Percentiles rank a stretch among this genome's conserved stretches.
Conservation (phyloP, 2,329 filamentous ascomycete genomes). For the Cercospora sp. region DNA sequence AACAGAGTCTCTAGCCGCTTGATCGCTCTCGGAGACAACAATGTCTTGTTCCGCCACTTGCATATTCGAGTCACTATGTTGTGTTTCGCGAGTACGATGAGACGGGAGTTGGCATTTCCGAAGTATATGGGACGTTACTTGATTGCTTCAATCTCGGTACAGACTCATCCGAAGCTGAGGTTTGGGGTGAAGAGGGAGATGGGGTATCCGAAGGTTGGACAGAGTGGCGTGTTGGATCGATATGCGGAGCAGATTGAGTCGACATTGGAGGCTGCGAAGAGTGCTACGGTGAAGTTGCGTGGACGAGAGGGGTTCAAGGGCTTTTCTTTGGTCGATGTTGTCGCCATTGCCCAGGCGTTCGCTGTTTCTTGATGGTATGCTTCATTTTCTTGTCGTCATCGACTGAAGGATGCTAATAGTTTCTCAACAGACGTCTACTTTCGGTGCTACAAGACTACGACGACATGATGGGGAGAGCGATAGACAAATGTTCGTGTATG, state of each 20-base stretch:
- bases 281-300: background rate
- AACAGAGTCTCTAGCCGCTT: background rate
- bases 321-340: conserved; percentile 9
- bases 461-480: background rate
- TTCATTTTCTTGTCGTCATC: background rate
- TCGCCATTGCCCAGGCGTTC: conserved; percentile 10
- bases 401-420: background rate
- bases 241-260: conserved; percentile 1
- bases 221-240: background rate
- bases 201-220: background rate
- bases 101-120: background rate
- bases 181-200: background rate
- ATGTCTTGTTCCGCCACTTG: conserved; percentile 12
- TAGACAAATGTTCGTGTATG: background rate
- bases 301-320: conserved; percentile 12
- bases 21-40: background rate
- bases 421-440: background rate
- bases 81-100: background rate
- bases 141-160: conserved; percentile 1
- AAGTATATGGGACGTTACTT: background rate
- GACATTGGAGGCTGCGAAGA: background rate
- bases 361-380: background rate
- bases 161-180: conserved; percentile 5
- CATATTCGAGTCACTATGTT: background rate
- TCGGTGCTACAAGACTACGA: background rate